These are phyloP conservation scores for Aspergillus sp. DNA, from an alignment of 2,329 filamentous ascomycete genomes.

Conservation along the genomic window DNA sequence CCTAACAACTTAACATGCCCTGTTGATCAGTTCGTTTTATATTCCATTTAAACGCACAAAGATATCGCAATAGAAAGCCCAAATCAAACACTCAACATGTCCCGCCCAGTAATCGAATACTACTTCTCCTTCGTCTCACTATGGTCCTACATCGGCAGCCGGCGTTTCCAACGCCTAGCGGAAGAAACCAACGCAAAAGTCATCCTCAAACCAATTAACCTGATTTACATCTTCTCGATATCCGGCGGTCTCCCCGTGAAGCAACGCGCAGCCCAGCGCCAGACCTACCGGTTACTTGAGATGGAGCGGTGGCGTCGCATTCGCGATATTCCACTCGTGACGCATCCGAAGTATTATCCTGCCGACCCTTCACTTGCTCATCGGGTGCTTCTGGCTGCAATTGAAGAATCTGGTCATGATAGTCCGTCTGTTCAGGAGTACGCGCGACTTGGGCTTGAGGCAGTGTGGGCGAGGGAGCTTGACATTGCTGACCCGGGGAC, in stretches of 20 bases:
- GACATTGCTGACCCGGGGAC: background rate
- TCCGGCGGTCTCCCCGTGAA: conserved; percentile 35
- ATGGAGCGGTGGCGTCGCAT: conserved; percentile 26
- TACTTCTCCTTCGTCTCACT: conserved; percentile 7
- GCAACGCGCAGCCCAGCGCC: conserved; percentile 29
- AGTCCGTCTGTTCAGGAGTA: conserved; percentile 7
- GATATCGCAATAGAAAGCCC: no score
- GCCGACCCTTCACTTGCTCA: conserved; percentile 33
- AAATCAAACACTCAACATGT: background rate
- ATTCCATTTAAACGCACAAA: no score
- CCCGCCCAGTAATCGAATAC: conserved; percentile 5
- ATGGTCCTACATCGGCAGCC: conserved; percentile 8
- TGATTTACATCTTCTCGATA: conserved; percentile 31
- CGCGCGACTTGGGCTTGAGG: conserved; percentile 12
- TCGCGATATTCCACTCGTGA: conserved; percentile 27
- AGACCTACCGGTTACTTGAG: conserved; percentile 27
- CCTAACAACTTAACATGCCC: no score
- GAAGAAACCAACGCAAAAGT: background rate
- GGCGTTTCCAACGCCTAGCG: background rate
- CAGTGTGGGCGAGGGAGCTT: conserved; percentile 3
- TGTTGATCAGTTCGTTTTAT: no score
- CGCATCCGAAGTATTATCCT: conserved; percentile 12
- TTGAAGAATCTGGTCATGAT: conserved; percentile 10
- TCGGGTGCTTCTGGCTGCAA: conserved; percentile 24
- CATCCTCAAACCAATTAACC: conserved; percentile 26